Percentiles rank a stretch among this genome's conserved stretches.
These are phyloP conservation scores for Avena insularis DNA, from an alignment of 176 grass and related monocot species.

Conservation along the genomic window DNA sequence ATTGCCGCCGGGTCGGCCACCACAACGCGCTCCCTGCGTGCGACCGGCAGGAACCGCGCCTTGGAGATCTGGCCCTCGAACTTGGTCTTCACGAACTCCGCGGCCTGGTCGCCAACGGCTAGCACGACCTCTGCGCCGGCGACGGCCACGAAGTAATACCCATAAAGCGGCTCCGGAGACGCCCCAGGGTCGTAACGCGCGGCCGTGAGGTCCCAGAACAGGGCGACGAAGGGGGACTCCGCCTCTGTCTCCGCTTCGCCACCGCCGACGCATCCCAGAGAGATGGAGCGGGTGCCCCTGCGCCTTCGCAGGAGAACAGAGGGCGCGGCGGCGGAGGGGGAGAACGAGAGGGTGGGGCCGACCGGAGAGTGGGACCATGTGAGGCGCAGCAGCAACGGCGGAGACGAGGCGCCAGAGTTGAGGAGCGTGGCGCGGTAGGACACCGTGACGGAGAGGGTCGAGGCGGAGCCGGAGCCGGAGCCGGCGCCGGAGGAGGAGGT, in stretches of 20 bases:
- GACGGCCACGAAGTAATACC: conserved; percentile 70
- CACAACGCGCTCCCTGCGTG: conserved; percentile 68
- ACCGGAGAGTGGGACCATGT: conserved; percentile 56
- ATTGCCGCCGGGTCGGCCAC: conserved; percentile 19
- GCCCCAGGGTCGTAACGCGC: conserved; percentile 49
- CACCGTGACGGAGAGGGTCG: conserved; percentile 55
- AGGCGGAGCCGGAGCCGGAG: conserved; percentile 14
- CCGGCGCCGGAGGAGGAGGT: conserved; percentile 5
- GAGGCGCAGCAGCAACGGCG: conserved; percentile 58
- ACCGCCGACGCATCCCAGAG: not conserved
- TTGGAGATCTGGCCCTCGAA: conserved; percentile 65
- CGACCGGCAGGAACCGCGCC: conserved; percentile 45
- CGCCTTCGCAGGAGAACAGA: conserved; percentile 56
- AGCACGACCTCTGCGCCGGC: conserved; percentile 73
- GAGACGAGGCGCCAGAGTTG: not conserved
- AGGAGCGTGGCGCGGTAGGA: conserved; percentile 41
- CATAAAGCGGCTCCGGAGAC: conserved; percentile 57
- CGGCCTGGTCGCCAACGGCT: conserved; percentile 67
- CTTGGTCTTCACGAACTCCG: conserved; percentile 63
- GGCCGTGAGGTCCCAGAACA: conserved; percentile 82
- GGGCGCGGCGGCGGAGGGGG: conserved; percentile 30
- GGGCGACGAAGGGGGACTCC: conserved; percentile 30
- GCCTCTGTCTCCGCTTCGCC: not conserved
- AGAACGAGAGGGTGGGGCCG: conserved; percentile 48
- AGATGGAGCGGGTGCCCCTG: conserved; percentile 55